Base-by-base conservation (phyloP, 768 basidiomycete genomes). In the Kwoniella pini region DNA sequence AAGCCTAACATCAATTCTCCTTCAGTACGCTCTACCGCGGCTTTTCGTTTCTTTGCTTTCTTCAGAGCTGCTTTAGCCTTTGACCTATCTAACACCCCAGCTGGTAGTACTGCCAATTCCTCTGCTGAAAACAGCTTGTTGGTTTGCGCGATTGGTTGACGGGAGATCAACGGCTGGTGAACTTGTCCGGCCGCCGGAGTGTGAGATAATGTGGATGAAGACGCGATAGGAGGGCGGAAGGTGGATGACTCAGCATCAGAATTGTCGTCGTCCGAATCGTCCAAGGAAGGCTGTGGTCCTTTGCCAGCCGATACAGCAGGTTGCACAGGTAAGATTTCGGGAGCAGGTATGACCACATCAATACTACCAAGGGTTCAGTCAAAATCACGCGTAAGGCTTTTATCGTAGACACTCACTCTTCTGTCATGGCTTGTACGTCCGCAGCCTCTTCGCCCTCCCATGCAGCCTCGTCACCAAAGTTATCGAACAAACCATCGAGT, bases 401-500 rank as follows among this genome's bases (percentile, higher is more conserved):
- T n/a, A 33, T 6, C n/a, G 48, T 3, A 19, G 5, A 19, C 6
- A 54, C 55, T 48, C 22, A 72, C 69, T 69, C 68, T 52, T 71
- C 65, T 13, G 54, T 65, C 42, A 68, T 64, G 30, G 62, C 57
- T 12, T 63, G 69, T 13, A 39, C 62, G 31, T 54, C 66, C 5
- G 57, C 74, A 74, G 78, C 83, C 11, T 76, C 78, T 3, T 74
- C 72, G 1, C 80, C 80, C 10, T 79, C 81, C 39, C 82, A 85
- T 60, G 90, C 90, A 9, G 89, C 90, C n/a, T 87, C 88, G 11
- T 85, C 86, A 72, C 92, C 92, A 0, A 89, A 87, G 39, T 83
- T 84, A 4, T 87, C 86, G 65, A 95, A 93, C 4, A 97, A 78
- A 0, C 88, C 93, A 11, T 85, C 90, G 2, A 88, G 77, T 62